Evolutionary conservation across 345 rosid genomes (phyloP), one percentile per base, ranked within the genome.

Genomic region (Euphorbia peplus): DNA sequence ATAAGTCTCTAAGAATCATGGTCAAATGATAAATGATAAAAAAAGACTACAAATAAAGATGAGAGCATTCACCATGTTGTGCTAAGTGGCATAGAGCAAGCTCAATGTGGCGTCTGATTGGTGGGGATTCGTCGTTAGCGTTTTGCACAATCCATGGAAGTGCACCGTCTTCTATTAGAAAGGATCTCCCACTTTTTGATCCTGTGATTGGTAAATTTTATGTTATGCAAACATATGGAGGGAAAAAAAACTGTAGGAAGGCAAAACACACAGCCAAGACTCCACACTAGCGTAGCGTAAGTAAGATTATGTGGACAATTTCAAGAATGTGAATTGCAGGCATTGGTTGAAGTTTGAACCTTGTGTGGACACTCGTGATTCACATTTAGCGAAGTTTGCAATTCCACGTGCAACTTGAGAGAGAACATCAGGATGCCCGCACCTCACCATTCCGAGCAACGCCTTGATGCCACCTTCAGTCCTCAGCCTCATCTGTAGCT

Each of bases 381-480:
- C 80, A 3, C 80, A 76, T 68, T 76, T 76, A 10, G 80, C 76
- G 41, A 76, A 76, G 62, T 76, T 76, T 24, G 80, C 80, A 30
- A 76, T 56, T 19, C 80, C 80, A 46, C 80, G 76, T 12, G 80
- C 80, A 56, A 76, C 70, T 68, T 76, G 80, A 25, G 80, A 76
- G 54, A 76, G 80, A 57, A 76, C 80, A 67, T 76, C 80, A 47
- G 80, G 66, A 71, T 76, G 80, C 16, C 80, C 80, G 39, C 80
- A 76, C 28, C 80, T 67, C 67, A 72, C 80, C 73, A 76, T 76
- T 54, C 76, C 80, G 56, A 76, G 68, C 76, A 76, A 63, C 21
- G 80, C 80, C 47, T 58, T 76, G 72, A 76, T 76, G 13, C 80
- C 80, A 56, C 80, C 80, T 68, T 76, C 80, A 68, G 80, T 32